Evolutionary conservation across 2,329 filamentous ascomycete genomes (phyloP).

Genomic region (Venturia effusa): DNA sequence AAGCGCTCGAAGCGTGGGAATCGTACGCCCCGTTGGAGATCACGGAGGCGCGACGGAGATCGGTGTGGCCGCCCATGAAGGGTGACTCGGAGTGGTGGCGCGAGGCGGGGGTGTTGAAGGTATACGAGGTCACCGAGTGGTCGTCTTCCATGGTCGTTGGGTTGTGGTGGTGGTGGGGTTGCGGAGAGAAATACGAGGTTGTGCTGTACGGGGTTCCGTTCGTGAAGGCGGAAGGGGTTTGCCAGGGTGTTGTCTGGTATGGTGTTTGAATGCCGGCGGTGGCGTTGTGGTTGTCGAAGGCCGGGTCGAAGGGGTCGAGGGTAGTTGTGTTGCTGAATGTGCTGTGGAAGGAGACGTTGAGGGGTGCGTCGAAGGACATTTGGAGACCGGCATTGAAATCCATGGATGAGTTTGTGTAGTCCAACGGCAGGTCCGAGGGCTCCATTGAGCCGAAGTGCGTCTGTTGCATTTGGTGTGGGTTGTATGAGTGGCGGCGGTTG

Average conservation of each 20-base stretch:
- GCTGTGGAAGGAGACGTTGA: not conserved
- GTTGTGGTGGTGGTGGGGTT: not conserved
- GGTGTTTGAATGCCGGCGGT: not conserved
- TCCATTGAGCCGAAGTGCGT: not conserved
- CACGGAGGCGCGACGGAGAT: not conserved
- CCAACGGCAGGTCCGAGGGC: not conserved
- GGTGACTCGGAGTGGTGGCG: not conserved
- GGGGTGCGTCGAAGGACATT: slow-evolving; percentile 1
- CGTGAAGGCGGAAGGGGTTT: not conserved
- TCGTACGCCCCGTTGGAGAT: not conserved
- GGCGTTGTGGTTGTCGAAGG: not conserved
- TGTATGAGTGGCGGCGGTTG: not conserved
- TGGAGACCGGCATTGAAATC: not conserved
- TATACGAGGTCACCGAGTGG: not conserved
- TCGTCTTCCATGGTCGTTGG: not conserved
- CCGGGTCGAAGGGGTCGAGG: not conserved
- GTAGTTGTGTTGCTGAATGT: not conserved
- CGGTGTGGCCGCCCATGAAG: not conserved
- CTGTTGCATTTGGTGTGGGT: not conserved
- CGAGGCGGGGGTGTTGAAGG: not conserved
- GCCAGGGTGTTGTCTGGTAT: not conserved
- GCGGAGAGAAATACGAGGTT: not conserved
- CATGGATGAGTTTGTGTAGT: not conserved
- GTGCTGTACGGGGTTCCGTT: not conserved
- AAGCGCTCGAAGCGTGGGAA: not conserved